Evolutionary conservation across 163 green algal genomes (phyloP), one percentile per base, ranked within the genome.

Genomic region (Chloroidium sp.): DNA sequence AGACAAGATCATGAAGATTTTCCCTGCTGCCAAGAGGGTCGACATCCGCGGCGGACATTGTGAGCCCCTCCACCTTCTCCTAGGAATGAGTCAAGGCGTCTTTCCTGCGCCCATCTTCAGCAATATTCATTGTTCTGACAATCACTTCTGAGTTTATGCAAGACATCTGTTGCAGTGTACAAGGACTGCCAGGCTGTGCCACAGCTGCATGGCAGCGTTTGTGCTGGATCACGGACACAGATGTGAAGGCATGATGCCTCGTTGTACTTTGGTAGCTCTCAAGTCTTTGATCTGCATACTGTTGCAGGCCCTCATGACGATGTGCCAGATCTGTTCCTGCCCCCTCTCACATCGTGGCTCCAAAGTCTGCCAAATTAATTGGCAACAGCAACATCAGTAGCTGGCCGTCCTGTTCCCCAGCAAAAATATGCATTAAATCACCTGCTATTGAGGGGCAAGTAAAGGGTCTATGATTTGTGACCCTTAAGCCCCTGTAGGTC

Each of bases 21-120:
- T 95, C 82, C 89, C 89, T 0, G 72, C 75, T 12, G 91, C 90
- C 12, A 79, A 90, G 61, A 85, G 87, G 59, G 86, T 91, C 69
- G 74, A 87, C 2, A 78, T 96, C 8, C 76, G 90, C 58, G 87
- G 85, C 8, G 92, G 92, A 1, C 92, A 95, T 82, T 94, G 91
- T 80, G 36, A 36, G 36, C 36, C 36, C 36, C 36, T 36, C 36
- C 36, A 36, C 36, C 36, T 36, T 36, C 36, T 36, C 36, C 36
- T 36, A 36, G 36, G 36, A 36, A 36, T 36, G 36, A 36, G 36
- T 36, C 36, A 36, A 36, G 36, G 36, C 36, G 36, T 36, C 36
- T 36, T 36, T 36, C 36, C 36, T 36, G 36, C 36, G 36, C 36
- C 36, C 36, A 36, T 36, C 36, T 36, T 36, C 36, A 36, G 36